A percentile compares a stretch with the other conserved stretches of the same genome.
These are phyloP conservation scores for Microthlaspi erraticum DNA, from an alignment of 345 rosid species.

Conservation along the genomic window DNA sequence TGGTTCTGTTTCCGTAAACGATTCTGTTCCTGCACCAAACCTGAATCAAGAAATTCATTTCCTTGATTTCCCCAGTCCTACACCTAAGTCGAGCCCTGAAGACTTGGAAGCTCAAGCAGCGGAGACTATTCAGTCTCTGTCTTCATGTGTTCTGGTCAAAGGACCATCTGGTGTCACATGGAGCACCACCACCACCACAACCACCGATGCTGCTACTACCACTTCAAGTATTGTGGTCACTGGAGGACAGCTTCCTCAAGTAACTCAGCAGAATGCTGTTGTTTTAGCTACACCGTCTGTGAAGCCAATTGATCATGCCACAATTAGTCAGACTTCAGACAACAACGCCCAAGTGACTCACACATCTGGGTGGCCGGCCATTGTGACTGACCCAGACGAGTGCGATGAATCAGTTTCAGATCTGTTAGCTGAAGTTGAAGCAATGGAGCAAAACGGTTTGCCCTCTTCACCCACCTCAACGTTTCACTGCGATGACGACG, in stretches of 20 bases:
- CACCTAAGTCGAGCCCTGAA: conserved; percentile 53
- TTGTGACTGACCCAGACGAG: conserved; percentile 68
- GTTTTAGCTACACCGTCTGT: conserved; percentile 56
- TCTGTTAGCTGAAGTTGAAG: conserved; percentile 98
- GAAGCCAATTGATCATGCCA: conserved; percentile 58
- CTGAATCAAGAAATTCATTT: conserved; percentile 55
- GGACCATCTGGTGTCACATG: conserved; percentile 71
- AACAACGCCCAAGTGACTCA: conserved; percentile 60
- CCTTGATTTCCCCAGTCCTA: conserved; percentile 56
- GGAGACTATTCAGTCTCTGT: conserved; percentile 54
- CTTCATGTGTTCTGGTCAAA: conserved; percentile 56
- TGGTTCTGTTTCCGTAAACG: conserved; percentile 46
- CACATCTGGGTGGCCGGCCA: conserved; percentile 72
- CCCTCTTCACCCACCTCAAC: conserved; percentile 75
- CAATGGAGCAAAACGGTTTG: conserved; percentile 84
- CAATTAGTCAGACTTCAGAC: conserved; percentile 68
- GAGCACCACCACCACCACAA: conserved; percentile 71
- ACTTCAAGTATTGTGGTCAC: conserved; percentile 66
- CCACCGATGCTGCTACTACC: conserved; percentile 53
- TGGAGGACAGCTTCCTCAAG: conserved; percentile 63
- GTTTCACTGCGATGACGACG: conserved; percentile 51
- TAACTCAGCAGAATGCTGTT: conserved; percentile 61
- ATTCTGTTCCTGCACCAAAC: conserved; percentile 51
- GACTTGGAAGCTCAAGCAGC: conserved; percentile 54
- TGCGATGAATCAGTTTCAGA: conserved; percentile 97